phyloP scores from a whole-genome alignment of 352 stramenopile species.

The Phytopythium boreale region DNA sequence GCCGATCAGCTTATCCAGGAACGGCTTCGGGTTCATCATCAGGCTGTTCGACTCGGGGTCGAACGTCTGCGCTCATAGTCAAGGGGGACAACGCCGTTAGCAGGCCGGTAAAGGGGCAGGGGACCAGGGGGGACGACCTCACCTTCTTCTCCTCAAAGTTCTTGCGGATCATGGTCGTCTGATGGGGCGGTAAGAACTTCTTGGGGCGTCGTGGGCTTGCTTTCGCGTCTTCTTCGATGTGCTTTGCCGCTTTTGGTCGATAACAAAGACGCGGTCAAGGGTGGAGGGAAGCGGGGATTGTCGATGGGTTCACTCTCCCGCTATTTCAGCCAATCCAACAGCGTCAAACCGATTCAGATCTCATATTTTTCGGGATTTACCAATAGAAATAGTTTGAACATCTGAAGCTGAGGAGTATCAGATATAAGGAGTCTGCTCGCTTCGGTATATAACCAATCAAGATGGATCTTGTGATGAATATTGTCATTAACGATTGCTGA shows the following conservation, averaged over 20 bases:
- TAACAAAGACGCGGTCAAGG: neutral
- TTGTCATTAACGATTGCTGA: neutral
- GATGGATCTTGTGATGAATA: neutral
- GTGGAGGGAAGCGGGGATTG: neutral
- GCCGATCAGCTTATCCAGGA: constrained; percentile 3
- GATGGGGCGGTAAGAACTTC: neutral
- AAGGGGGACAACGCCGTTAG: neutral
- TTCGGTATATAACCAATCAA: neutral
- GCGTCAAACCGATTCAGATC: neutral
- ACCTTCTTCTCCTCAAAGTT: neutral
- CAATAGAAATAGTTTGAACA: neutral
- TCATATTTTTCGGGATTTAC: neutral
- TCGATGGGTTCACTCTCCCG: neutral
- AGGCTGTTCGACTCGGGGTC: neutral
- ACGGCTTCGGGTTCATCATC: constrained; percentile 4
- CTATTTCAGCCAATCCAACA: neutral
- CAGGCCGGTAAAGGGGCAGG: neutral
- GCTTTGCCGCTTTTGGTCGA: neutral
- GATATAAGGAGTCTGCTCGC: neutral
- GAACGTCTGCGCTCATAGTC: neutral
- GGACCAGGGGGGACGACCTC: too few species aligned
- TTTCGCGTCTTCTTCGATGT: neutral
- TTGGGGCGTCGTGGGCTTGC: neutral
- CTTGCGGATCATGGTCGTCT: neutral
- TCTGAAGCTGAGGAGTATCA: neutral